A percentile compares a stretch with the other conserved stretches of the same genome.
These are phyloP conservation scores for Metschnikowia lunata DNA, from an alignment of 805 yeast genomes.

Conservation along the genomic window DNA sequence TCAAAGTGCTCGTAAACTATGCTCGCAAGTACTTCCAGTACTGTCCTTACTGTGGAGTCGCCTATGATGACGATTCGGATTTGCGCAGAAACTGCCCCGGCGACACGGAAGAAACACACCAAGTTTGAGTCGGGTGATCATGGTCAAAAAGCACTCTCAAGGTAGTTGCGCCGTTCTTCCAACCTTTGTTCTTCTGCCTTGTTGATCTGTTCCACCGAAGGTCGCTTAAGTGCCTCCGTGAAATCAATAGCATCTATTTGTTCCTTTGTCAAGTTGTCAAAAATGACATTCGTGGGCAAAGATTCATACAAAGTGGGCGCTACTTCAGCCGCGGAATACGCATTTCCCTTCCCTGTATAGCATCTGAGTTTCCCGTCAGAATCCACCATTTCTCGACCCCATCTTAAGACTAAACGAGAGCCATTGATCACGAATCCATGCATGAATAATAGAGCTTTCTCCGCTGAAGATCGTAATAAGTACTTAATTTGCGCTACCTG, in stretches of 20 bases:
- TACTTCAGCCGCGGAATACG: slow-evolving; percentile 13
- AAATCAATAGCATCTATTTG: slow-evolving; percentile 12
- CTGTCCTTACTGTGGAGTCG: slow-evolving; percentile 15
- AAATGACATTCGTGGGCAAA: slow-evolving; percentile 16
- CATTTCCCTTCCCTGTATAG: slow-evolving; percentile 9
- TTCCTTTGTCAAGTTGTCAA: slow-evolving; percentile 15
- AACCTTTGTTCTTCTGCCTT: slow-evolving; percentile 8
- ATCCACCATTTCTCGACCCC: slow-evolving; percentile 26
- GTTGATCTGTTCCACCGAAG: slow-evolving; percentile 10
- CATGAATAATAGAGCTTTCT: slow-evolving; percentile 31
- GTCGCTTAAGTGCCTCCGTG: slow-evolving; percentile 7
- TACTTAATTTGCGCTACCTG: slow-evolving; percentile 25
- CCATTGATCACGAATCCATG: slow-evolving; percentile 29
- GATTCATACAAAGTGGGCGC: slow-evolving; percentile 21
- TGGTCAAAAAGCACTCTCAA: slow-evolving; percentile 10
- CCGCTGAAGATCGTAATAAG: slow-evolving; percentile 32
- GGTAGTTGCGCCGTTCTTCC: slow-evolving; percentile 2
- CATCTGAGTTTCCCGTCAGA: slow-evolving; percentile 4
- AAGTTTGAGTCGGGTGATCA: not conserved
- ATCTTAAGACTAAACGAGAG: slow-evolving; percentile 24
- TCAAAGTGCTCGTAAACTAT: slow-evolving; percentile 2
- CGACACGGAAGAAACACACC: slow-evolving; percentile 1
- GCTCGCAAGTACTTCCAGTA: slow-evolving; percentile 10
- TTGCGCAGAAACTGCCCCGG: slow-evolving; percentile 16
- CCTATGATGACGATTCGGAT: slow-evolving; percentile 7